Evolutionary conservation across 371 early-diverging fungal genomes (phyloP).

Genomic region (Syncephalis fuscata): DNA sequence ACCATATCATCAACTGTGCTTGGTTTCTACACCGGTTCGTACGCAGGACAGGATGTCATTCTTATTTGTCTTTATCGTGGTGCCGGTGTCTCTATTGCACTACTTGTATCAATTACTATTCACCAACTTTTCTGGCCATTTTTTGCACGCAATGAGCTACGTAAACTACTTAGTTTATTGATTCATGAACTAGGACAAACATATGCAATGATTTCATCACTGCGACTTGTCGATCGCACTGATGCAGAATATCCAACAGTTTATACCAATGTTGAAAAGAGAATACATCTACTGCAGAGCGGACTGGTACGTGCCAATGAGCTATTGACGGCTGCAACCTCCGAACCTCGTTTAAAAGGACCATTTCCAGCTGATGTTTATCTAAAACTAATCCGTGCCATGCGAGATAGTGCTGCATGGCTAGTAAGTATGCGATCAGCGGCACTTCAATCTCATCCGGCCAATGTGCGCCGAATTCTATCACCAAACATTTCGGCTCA

Average conservation of each 20-base stretch:
- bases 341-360: constrained; percentile 35
- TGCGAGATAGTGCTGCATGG: constrained; percentile 31
- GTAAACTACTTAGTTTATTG: constrained; percentile 20
- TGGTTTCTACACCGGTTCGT: constrained; percentile 4
- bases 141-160: constrained; percentile 32
- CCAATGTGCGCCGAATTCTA: constrained; percentile 6
- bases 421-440: constrained; percentile 27
- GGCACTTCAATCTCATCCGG: constrained; percentile 21
- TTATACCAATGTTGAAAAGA: no score
- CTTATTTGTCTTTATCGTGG: constrained; percentile 9
- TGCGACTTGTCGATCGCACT: constrained; percentile 8
- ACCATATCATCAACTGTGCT: background rate
- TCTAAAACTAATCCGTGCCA: constrained; percentile 27
- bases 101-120: constrained; percentile 26
- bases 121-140: constrained; percentile 41
- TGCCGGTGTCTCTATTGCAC: constrained; percentile 28
- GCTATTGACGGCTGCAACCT: background rate
- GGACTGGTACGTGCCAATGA: background rate
- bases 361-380: constrained; percentile 37
- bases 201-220: constrained; percentile 9
- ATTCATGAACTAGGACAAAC: constrained; percentile 14
- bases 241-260: constrained; percentile 5
- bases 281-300: background rate
- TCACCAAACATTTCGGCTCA: constrained; percentile 21
- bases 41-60: no score